These are phyloP conservation scores for Pestalotiopsis sp. DNA, from an alignment of 2,329 filamentous ascomycete genomes.

Conservation along the genomic window DNA sequence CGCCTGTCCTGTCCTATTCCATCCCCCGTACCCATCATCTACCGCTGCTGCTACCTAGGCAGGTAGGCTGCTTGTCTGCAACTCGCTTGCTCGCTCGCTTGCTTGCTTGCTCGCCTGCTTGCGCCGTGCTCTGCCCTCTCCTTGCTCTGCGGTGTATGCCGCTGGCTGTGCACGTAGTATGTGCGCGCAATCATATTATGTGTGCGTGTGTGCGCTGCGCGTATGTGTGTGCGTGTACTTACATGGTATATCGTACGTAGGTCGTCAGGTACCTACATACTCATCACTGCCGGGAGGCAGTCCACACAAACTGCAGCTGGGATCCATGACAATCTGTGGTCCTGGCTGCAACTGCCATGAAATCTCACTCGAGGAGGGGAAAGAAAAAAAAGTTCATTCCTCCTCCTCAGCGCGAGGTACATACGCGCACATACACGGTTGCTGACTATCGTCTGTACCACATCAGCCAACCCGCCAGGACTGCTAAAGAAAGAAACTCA, in stretches of 20 bases:
- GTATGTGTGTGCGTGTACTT: background rate
- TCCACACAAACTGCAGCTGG: conserved; percentile 7
- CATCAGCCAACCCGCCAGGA: background rate
- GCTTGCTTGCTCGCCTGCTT: background rate
- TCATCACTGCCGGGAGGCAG: background rate
- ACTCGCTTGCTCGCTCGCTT: background rate
- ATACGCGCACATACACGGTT: background rate
- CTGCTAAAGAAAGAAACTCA: background rate
- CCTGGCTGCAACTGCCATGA: background rate
- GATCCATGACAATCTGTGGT: conserved; percentile 1
- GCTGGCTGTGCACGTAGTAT: background rate
- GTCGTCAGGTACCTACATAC: background rate
- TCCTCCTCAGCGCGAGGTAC: background rate
- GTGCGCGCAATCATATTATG: background rate
- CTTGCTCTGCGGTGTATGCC: too few relatives aligned
- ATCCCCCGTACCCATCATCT: too few relatives aligned
- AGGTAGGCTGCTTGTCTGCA: background rate
- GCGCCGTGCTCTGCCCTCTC: background rate
- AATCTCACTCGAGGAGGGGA: background rate
- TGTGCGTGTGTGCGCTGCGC: background rate
- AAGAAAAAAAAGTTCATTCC: background rate
- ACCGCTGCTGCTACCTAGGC: background rate
- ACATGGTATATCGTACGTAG: background rate
- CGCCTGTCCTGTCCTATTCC: background rate
- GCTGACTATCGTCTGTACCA: background rate